Conservation (phyloP, 2,329 filamentous ascomycete species). For the Penicillium corylophilum region DNA sequence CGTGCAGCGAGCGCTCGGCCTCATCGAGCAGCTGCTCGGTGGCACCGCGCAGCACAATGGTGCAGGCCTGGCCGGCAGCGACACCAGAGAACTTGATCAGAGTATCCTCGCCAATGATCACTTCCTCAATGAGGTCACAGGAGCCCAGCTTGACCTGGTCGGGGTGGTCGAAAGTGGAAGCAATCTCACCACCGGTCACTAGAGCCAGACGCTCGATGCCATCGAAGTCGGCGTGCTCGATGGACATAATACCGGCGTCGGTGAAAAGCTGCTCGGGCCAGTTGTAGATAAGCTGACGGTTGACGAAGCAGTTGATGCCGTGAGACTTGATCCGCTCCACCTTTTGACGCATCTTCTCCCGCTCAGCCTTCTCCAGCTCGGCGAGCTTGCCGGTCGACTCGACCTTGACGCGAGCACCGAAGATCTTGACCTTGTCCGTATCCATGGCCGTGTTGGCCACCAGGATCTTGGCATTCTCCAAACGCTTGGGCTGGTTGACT, state of each 20-base stretch:
- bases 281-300: conserved; percentile 99
- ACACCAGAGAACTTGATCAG: conserved; percentile 97
- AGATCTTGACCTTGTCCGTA: conserved; percentile 99
- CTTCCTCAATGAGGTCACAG: conserved; percentile 94
- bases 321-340: conserved; percentile 98
- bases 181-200: conserved; percentile 95
- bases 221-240: conserved; percentile 98
- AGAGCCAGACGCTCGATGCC: conserved; percentile 92
- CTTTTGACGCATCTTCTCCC: conserved; percentile 99
- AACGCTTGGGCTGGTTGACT: conserved; percentile 94
- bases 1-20: conserved; percentile 91
- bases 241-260: conserved; percentile 95
- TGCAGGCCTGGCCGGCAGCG: conserved; percentile 90
- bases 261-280: conserved; percentile 99
- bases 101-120: conserved; percentile 97
- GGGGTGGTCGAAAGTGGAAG: conserved; percentile 96
- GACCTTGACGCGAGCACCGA: conserved; percentile 95
- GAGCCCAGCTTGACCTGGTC: conserved; percentile 95
- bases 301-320: conserved; percentile 99
- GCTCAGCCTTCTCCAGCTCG: conserved; percentile 97
- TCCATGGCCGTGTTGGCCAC: conserved; percentile 99
- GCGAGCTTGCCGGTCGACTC: conserved; percentile 93
- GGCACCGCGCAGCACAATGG: conserved; percentile 91
- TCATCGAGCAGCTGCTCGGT: conserved; percentile 97
- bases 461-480: conserved; percentile 97